Base-by-base conservation (phyloP, 1,284 basidiomycete species). In the Boletellus sp. region DNA sequence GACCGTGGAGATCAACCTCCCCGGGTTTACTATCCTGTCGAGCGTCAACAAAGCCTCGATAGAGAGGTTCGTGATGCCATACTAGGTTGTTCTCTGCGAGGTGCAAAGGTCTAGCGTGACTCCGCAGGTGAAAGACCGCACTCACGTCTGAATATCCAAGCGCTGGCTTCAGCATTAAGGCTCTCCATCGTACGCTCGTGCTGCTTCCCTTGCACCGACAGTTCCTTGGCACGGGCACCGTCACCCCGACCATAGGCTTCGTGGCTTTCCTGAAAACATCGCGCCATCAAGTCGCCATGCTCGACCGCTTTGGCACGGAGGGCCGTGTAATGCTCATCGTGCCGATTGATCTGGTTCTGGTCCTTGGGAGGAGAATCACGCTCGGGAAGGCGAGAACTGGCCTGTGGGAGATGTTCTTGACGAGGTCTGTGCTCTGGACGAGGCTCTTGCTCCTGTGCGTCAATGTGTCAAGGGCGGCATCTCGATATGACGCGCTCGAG, bases 1-100 rank as follows among this genome's bases (percentile, higher is more conserved):
- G 74, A 1, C 93, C 93, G 65, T 96, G 93, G 38, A 99, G 74
- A 69, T 99, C 91, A 43, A 97, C 76, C 63, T 93, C 89, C 2
- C 85, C 89, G 1, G 77, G 77, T 47, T 80, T 70, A 51, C 85
- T 85, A 52, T 88, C 81, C 85, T 88, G 59, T 56, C 4, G n/a
- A 18, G 3, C 19, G 44, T 38, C 24, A 18, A n/a, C 18, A 4
- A 36, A 15, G 13, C 7, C 12, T 48, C 21, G 51, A 38, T 11
- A 38, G 10, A 36, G 26, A 8, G 8, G 10, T 30, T 5, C 18
- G 7, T 10, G 16, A 30, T 28, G n/a, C 43, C 65, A 26, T 53
- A 84, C 85, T 68, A 79, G 77, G 74, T 97, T 97, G 65, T 95
- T 96, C 66, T 90, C 91, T 93, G 58, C 50, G 30, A 15, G 38